Evolutionary conservation across 2,329 filamentous ascomycete species (phyloP).

Genomic region (Coniochaeta sp.): DNA sequence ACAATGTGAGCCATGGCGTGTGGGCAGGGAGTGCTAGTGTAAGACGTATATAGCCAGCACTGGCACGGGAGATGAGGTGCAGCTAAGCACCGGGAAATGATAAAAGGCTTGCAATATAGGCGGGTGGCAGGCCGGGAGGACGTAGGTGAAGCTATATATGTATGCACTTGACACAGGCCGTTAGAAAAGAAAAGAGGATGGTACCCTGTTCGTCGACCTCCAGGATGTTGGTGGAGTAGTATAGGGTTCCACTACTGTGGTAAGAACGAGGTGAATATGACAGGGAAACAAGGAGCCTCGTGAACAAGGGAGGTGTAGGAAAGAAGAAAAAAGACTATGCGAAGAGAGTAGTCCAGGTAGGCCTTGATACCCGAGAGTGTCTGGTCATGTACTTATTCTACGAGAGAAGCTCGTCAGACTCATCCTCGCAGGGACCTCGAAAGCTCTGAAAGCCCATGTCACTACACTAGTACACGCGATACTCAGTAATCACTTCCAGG

Average conservation of each 20-base stretch:
- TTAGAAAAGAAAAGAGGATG: background rate
- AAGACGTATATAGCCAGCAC: constrained; percentile 16
- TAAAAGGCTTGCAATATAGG: constrained; percentile 16
- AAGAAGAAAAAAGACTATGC: background rate
- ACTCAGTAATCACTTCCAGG: background rate
- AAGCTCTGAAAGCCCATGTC: background rate
- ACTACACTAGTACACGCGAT: background rate
- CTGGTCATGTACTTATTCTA: background rate
- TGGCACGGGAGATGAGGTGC: constrained; percentile 19
- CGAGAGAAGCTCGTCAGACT: background rate
- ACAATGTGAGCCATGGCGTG: constrained; percentile 54
- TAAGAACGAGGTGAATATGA: background rate
- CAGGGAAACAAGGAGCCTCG: background rate
- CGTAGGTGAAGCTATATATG: constrained; percentile 23
- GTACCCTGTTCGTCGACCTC: background rate
- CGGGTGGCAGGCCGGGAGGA: constrained; percentile 12
- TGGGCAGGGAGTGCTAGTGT: constrained; percentile 16
- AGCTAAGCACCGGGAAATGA: constrained; percentile 21
- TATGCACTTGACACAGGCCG: constrained; percentile 14
- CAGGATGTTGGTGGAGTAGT: background rate
- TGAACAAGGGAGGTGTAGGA: background rate
- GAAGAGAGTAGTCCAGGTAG: background rate
- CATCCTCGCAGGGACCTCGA: background rate
- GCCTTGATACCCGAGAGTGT: background rate
- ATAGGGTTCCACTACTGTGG: background rate